Percentiles rank a stretch among this genome's conserved stretches.
Conservation (phyloP, 768 basidiomycete genomes). For the Calocybe cyanea region DNA sequence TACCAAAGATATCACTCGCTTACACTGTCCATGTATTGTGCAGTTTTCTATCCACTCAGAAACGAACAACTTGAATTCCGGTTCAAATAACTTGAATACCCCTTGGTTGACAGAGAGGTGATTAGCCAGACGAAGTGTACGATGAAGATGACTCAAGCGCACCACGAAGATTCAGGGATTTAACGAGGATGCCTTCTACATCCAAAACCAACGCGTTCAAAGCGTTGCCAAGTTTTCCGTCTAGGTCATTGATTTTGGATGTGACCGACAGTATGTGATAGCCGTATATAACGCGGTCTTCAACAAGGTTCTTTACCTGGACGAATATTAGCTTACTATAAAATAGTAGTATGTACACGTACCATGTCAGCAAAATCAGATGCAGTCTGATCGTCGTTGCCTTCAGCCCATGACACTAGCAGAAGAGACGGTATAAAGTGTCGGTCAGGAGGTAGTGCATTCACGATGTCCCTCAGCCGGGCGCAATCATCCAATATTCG, state of each 20-base stretch:
- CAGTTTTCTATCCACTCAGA: conserved; percentile 46
- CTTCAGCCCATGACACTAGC: conserved; percentile 57
- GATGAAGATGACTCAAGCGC: not conserved
- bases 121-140: not conserved
- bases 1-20: conserved; percentile 18
- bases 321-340: not conserved
- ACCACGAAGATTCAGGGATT: conserved; percentile 45
- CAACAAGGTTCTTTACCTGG: conserved; percentile 48
- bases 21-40: conserved; percentile 41
- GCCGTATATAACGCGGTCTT: conserved; percentile 36
- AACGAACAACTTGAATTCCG: conserved; percentile 34
- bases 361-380: conserved; percentile 65
- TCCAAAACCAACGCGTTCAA: conserved; percentile 47
- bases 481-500: conserved; percentile 69
- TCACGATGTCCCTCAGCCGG: conserved; percentile 62
- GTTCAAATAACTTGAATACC: conserved; percentile 39
- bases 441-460: conserved; percentile 46
- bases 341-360: conserved; percentile 11
- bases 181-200: conserved; percentile 52
- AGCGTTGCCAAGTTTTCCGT: conserved; percentile 46
- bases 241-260: conserved; percentile 50
- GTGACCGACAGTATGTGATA: conserved; percentile 48
- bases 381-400: conserved; percentile 29
- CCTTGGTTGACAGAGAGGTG: conserved; percentile 22
- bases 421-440: conserved; percentile 63